Percentiles rank a stretch among this genome's conserved stretches.
Conservation (phyloP, 2,329 filamentous ascomycete genomes). For the Pseudopyrenochaeta lycopersici region DNA sequence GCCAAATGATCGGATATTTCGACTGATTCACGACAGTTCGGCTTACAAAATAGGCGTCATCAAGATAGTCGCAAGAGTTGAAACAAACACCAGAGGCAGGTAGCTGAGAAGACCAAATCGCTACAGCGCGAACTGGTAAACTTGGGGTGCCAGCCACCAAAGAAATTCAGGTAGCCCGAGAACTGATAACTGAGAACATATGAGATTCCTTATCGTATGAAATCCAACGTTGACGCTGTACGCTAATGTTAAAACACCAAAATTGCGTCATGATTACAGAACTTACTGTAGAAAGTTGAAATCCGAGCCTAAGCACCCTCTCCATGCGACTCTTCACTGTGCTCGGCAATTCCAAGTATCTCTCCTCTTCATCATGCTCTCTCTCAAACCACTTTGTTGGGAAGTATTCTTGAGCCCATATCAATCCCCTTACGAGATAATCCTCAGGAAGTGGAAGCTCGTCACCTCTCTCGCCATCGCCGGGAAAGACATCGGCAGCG, state of each 20-base stretch:
- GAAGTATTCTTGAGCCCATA: constrained; percentile 68
- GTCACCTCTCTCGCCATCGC: constrained; percentile 43
- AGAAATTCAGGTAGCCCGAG: neutral
- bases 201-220: constrained; percentile 34
- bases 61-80: neutral
- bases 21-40: neutral
- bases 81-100: neutral
- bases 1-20: neutral
- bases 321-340: constrained; percentile 67
- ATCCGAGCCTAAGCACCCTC: constrained; percentile 67
- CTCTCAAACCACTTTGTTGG: constrained; percentile 68
- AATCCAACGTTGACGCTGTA: constrained; percentile 41
- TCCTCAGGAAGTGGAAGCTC: constrained; percentile 73
- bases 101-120: neutral
- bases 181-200: constrained; percentile 34
- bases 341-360: constrained; percentile 68
- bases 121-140: neutral
- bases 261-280: neutral
- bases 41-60: neutral
- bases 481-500: constrained; percentile 56
- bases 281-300: constrained; percentile 53
- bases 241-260: constrained; percentile 14
- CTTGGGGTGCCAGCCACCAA: neutral
- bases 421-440: constrained; percentile 70
- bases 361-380: constrained; percentile 73